phyloP scores from a whole-genome alignment of 2,329 filamentous ascomycete genomes.

The Colletotrichum lentis region DNA sequence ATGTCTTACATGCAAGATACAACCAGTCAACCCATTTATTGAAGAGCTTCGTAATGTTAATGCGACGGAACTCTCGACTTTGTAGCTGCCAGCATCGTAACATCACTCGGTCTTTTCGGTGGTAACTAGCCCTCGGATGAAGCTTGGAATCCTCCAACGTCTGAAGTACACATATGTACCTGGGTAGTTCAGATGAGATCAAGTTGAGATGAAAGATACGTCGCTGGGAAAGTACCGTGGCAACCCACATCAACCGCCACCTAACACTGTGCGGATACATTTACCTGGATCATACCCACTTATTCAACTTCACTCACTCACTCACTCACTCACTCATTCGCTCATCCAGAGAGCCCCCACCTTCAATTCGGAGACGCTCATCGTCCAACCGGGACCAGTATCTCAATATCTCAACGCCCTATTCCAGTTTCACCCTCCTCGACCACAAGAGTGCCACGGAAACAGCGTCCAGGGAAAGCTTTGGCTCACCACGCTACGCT shows the following conservation, averaged over 20 bases:
- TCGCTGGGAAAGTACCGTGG: not conserved
- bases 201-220: not conserved
- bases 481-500: not conserved
- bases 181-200: not conserved
- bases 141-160: too few species aligned
- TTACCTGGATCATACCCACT: not conserved
- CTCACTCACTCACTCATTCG: constrained; percentile 3
- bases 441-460: too few species aligned
- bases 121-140: too few species aligned
- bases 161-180: too few species aligned
- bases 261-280: not conserved
- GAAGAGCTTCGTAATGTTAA: not conserved
- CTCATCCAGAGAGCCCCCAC: not conserved
- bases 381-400: not conserved
- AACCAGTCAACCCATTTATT: not conserved
- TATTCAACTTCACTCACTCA: constrained; percentile 9
- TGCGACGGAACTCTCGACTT: not conserved
- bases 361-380: not conserved
- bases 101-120: too few species aligned
- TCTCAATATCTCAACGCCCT: not conserved
- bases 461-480: not conserved
- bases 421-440: too few species aligned
- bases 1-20: not conserved
- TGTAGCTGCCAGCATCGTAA: too few species aligned
- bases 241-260: too few species aligned